Evolutionary conservation across 177 flowering plant genomes (phyloP).

Genomic region (Vitis hybrid): DNA sequence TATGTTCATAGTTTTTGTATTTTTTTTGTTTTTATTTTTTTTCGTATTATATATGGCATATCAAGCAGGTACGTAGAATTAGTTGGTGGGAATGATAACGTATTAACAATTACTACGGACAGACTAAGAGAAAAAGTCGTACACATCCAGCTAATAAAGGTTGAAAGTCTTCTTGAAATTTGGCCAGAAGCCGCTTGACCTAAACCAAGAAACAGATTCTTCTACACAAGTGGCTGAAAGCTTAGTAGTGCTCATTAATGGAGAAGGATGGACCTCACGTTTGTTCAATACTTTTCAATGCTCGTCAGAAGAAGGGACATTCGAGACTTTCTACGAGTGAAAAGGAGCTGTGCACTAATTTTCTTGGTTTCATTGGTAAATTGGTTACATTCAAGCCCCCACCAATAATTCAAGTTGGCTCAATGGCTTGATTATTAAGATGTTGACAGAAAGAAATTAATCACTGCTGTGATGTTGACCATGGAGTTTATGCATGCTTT

Average conservation of each 20-base stretch:
- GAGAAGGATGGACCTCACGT: not conserved
- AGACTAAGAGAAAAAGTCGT: too few relatives aligned
- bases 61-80: too few relatives aligned
- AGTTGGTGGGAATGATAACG: too few relatives aligned
- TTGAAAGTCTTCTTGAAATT: not conserved
- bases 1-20: too few relatives aligned
- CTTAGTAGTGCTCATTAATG: not conserved
- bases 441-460: not conserved
- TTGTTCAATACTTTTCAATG: not conserved
- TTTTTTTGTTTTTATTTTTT: too few relatives aligned
- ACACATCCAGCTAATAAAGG: not conserved
- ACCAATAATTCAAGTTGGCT: not conserved
- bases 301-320: not conserved
- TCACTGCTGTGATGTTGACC: too few relatives aligned
- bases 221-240: not conserved
- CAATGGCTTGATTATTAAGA: not conserved
- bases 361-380: not conserved
- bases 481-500: too few relatives aligned
- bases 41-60: too few relatives aligned
- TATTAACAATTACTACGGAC: too few relatives aligned
- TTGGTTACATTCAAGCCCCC: not conserved
- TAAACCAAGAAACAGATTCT: not conserved
- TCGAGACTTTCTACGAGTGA: too few relatives aligned
- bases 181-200: not conserved
- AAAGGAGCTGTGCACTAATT: not conserved